Evolutionary conservation across 169 alveolate species (phyloP), one percentile per base, ranked within the genome.

Genomic region (Eimeria necatrix): DNA sequence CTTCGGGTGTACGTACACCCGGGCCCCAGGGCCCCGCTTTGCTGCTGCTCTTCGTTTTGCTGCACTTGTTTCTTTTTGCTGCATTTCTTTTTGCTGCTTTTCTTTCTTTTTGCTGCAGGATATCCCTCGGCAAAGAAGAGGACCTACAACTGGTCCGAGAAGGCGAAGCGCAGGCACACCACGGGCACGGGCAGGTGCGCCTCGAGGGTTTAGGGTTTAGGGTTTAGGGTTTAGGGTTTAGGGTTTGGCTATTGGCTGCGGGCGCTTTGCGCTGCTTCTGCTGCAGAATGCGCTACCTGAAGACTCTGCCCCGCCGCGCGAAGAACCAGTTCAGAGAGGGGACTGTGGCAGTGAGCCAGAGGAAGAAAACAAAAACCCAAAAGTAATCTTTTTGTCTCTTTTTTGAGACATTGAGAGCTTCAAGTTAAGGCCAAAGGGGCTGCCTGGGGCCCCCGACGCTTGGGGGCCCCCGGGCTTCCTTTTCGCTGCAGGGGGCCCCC

Each of bases 251-350:
- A 68, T 6, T 6, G 7, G 78, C 10, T 68, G 78, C 24, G 78
- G 78, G 12, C 10, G 78, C 20, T 12, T 18, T 9, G 32, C 10
- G 86, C 26, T 10, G 7, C 8, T 32, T 8, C 41, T 9, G 22
- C 10, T 87, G 41, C 94, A 98, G 99, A 96, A 96, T 98, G 98
- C 98, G 99, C 96, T 98, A 99, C 96, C 96, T 99, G 96, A 99
- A 99, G 98, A 97, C 98, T 53, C 94, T 99, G 96, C 98, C 99
- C 48, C 97, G 99, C 97, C 98, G 99, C 95, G 98, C 98, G 94
- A 99, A 99, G 98, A 99, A 99, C 96, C 98, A 99, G 92, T 99
- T 99, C 98, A 97, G 99, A 93, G 99, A 98, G 53, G 99, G 99
- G 88, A 98, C 98, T 52, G 95, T 96, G 22, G 99, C 99, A 16